Evolutionary conservation across 1,284 basidiomycete species (phyloP), one percentile per base, ranked within the genome.

Genomic region (Moesziomyces sp.): DNA sequence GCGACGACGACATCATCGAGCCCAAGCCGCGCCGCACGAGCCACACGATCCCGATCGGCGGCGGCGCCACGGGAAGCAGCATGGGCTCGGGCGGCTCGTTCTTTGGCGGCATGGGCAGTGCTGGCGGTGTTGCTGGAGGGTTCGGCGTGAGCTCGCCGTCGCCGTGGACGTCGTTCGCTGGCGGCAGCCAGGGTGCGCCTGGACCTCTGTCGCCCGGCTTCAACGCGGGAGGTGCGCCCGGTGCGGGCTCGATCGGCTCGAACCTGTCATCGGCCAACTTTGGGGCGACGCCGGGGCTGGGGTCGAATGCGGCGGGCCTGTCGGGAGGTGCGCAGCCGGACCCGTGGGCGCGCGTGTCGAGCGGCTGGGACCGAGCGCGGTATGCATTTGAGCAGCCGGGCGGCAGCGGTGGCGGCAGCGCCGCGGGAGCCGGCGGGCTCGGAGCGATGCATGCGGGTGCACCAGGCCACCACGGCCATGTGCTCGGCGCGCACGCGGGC

Each of bases 1-100:
- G 74, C n/a, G 82, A 83, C 46, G 82, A 83, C 66, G 82, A 83
- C 68, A 72, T 80, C 23, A 65, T 83, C 30, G 78, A 81, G 58
- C 82, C 82, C 30, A 70, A 74, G 51, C 78, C 75, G 26, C 63
- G 79, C 28, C 52, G 81, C n/a, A 68, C 68, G 21, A 74, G 74
- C 35, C 70, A 78, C 55, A 76, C 78, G 6, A 67, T 74, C n/a
- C 64, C 79, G 23, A 72, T 77, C 44, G 64, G 64, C 11, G 58
- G 70, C 26, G 66, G 66, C 19, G 58, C 71, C 4, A 51, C 34
- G 19, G 71, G 65, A 28, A 60, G 70, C 64, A 64, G 50, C 46
- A 49, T 59, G 63, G 48, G 71, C 58, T 45, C 62, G 28, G 50
- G 30, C 53, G 48, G 63, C 21, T 68, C 70, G 42, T 77, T 75